Conservation (phyloP, 2,329 filamentous ascomycete genomes). For the Decorospora gaudefroyi region DNA sequence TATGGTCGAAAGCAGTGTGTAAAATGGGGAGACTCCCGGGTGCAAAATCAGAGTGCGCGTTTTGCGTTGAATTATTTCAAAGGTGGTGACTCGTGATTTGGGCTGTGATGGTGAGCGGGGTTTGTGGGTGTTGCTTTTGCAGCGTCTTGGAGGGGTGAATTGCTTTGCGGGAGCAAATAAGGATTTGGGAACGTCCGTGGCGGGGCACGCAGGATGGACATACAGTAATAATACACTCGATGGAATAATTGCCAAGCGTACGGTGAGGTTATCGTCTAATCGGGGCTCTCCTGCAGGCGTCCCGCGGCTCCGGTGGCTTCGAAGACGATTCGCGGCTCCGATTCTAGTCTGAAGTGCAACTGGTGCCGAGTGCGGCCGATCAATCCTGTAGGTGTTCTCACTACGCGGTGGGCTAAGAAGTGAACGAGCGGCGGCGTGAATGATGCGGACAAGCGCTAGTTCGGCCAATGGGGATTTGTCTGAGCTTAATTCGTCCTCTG, state of each 20-base stretch:
- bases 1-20: conserved; percentile 11
- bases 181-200: too few species aligned
- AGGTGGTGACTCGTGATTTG: not conserved
- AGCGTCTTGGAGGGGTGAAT: too few species aligned
- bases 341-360: conserved; percentile 36
- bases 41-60: too few species aligned
- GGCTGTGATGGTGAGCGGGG: too few species aligned
- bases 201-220: conserved; percentile 18
- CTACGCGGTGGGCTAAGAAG: conserved; percentile 34
- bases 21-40: too few species aligned
- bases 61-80: not conserved
- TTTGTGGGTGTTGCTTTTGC: too few species aligned
- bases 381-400: conserved; percentile 30
- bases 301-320: conserved; percentile 29
- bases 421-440: conserved; percentile 32
- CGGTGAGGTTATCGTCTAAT: conserved; percentile 16
- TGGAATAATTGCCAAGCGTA: conserved; percentile 24
- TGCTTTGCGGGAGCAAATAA: too few species aligned
- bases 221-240: conserved; percentile 17
- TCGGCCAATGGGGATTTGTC: conserved; percentile 25
- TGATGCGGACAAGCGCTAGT: conserved; percentile 24
- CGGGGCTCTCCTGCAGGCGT: conserved; percentile 38
- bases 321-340: conserved; percentile 26
- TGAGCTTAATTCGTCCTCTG: conserved; percentile 14
- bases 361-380: conserved; percentile 37